These are phyloP conservation scores for Scleromitrula shiraiana DNA, from an alignment of 2,329 filamentous ascomycete genomes.

Conservation along the genomic window DNA sequence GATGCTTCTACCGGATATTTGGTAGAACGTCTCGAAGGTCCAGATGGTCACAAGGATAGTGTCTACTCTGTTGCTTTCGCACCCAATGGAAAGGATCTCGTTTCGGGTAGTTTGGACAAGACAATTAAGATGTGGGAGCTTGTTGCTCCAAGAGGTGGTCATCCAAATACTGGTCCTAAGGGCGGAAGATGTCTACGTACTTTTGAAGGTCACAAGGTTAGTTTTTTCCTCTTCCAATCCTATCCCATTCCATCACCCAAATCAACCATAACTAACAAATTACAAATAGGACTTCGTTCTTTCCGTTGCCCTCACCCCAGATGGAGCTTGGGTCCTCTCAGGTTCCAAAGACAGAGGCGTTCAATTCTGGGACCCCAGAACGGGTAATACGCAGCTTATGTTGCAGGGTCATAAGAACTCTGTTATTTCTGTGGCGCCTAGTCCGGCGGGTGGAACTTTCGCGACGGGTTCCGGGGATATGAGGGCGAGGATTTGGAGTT, in stretches of 20 bases:
- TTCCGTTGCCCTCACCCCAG: conserved; percentile 88
- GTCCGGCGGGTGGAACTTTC: conserved; percentile 75
- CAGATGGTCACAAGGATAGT: conserved; percentile 91
- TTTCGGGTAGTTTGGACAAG: conserved; percentile 92
- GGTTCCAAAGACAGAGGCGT: conserved; percentile 96
- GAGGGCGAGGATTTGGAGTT: conserved; percentile 96
- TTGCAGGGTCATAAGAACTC: conserved; percentile 98
- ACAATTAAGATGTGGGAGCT: conserved; percentile 99
- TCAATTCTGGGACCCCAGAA: conserved; percentile 96
- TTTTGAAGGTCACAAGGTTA: conserved; percentile 90
- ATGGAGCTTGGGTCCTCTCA: conserved; percentile 91
- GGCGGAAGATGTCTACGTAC: conserved; percentile 92
- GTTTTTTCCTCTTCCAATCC: conserved; percentile 22
- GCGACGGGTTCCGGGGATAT: conserved; percentile 96
- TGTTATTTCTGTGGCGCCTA: conserved; percentile 94
- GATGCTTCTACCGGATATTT: conserved; percentile 80
- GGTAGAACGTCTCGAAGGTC: conserved; percentile 84
- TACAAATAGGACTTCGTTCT: conserved; percentile 78
- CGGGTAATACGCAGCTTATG: conserved; percentile 93
- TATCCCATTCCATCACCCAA: neutral
- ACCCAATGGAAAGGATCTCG: conserved; percentile 84
- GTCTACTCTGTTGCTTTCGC: conserved; percentile 97
- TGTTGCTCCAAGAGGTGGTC: conserved; percentile 58
- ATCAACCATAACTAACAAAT: conserved; percentile 15
- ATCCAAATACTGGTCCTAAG: conserved; percentile 61